Evolutionary conservation across 345 rosid species (phyloP).

Genomic region (Gynandropsis gynandra): DNA sequence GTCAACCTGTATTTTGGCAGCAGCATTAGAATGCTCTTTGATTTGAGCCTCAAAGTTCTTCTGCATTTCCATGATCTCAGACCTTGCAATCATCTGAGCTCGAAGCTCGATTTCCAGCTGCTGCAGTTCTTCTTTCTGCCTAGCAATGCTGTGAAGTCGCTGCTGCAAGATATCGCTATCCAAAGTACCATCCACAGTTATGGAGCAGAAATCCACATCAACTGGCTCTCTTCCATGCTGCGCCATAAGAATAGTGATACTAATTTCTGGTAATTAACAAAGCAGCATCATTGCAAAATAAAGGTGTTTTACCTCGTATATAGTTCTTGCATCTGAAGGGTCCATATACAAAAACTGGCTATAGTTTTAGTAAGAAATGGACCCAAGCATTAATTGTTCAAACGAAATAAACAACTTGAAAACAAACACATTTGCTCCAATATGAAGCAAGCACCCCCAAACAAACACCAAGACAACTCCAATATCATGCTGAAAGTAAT

Average conservation of each 20-base stretch:
- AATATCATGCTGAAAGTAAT: too few relatives aligned
- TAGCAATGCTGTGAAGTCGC: constrained; percentile 45
- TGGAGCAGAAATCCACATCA: constrained; percentile 54
- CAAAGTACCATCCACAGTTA: constrained; percentile 38
- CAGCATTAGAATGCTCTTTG: constrained; percentile 57
- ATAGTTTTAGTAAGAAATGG: too few relatives aligned
- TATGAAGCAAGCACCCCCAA: too few relatives aligned
- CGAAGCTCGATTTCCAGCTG: constrained; percentile 69
- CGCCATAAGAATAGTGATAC: constrained; percentile 32
- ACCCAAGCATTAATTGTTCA: too few relatives aligned
- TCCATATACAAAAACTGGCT: constrained; percentile 29
- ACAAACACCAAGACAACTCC: too few relatives aligned
- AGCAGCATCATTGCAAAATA: neutral
- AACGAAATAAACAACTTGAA: too few relatives aligned
- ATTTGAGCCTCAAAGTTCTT: constrained; percentile 50
- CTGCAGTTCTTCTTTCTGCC: constrained; percentile 69
- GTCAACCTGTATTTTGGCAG: constrained; percentile 59
- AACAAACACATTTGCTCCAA: too few relatives aligned
- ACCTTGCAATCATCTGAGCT: constrained; percentile 62
- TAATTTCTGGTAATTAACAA: neutral
- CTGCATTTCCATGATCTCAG: constrained; percentile 59
- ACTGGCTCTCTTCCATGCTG: constrained; percentile 77
- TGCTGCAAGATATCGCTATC: constrained; percentile 56
- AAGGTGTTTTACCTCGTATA: constrained; percentile 56
- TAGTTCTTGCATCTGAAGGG: constrained; percentile 67